Percentiles rank a stretch among this genome's conserved stretches.
phyloP scores from a whole-genome alignment of 495 filamentous ascomycete species.

The Neurospora africana region DNA sequence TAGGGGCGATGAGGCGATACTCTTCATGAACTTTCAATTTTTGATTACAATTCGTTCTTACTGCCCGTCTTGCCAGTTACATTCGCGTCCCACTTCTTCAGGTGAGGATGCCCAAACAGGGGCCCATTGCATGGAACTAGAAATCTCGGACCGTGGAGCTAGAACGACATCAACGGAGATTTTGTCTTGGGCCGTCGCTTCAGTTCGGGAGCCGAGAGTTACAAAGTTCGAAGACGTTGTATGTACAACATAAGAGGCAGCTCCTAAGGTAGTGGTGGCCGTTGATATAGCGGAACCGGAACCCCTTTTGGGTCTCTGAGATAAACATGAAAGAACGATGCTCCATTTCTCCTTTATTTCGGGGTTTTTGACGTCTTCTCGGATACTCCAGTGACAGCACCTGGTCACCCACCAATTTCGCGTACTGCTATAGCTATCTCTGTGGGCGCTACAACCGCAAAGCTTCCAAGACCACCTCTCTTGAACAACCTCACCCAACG shows the following conservation, averaged over 20 bases:
- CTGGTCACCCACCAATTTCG: not conserved
- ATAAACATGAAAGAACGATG: not conserved
- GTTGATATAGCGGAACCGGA: not conserved
- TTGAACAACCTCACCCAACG: not conserved
- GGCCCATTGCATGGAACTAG: not conserved
- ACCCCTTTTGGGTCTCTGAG: not conserved
- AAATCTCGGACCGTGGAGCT: not conserved
- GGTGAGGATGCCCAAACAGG: not conserved
- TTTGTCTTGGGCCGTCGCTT: not conserved
- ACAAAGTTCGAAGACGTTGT: not conserved
- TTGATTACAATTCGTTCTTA: not conserved
- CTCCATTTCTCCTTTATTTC: not conserved
- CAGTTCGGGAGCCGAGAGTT: not conserved
- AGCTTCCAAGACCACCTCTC: not conserved
- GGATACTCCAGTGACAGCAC: not conserved
- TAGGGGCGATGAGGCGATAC: not conserved
- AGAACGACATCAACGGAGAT: not conserved
- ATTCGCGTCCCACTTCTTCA: not conserved
- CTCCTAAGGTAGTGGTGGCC: not conserved
- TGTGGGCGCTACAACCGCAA: not conserved
- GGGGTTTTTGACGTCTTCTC: not conserved
- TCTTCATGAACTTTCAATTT: not conserved
- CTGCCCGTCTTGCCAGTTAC: not conserved
- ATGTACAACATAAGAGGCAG: not conserved
- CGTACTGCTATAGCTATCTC: not conserved